These are phyloP conservation scores for Capsicum chinense DNA, from an alignment of 257 asterid genomes.

Conservation along the genomic window DNA sequence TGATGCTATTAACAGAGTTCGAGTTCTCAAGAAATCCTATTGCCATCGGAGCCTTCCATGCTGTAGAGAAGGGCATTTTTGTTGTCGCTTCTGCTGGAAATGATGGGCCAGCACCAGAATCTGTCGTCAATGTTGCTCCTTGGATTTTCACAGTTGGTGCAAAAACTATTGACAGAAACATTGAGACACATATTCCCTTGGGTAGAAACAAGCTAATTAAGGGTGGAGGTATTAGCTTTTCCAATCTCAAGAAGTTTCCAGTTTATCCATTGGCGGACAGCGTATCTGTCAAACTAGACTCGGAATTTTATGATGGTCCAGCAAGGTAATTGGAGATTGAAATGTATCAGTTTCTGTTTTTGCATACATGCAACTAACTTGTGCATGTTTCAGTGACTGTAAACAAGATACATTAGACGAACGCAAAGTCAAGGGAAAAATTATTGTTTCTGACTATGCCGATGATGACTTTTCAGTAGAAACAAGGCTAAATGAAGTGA, in stretches of 20 bases:
- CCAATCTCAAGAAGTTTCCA: conserved; percentile 48
- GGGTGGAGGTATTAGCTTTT: conserved; percentile 82
- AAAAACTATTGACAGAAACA: conserved; percentile 29
- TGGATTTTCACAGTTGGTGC: conserved; percentile 37
- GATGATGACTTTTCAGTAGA: not conserved
- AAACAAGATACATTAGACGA: conserved; percentile 51
- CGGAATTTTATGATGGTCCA: not conserved
- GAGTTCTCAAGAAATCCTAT: conserved; percentile 53
- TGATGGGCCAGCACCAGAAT: conserved; percentile 48
- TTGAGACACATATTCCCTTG: not conserved
- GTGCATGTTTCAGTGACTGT: conserved; percentile 52
- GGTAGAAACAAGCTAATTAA: not conserved
- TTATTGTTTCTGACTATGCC: conserved; percentile 53
- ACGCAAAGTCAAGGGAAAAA: conserved; percentile 61
- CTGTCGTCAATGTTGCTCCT: conserved; percentile 23
- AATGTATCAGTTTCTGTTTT: not conserved
- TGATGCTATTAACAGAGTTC: too few relatives aligned
- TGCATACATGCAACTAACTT: not conserved
- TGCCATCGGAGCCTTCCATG: conserved; percentile 78
- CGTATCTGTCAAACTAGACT: conserved; percentile 38
- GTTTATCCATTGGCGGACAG: conserved; percentile 63
- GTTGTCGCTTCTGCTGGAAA: conserved; percentile 77
- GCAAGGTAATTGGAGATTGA: conserved; percentile 45
- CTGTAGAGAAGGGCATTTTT: conserved; percentile 58
- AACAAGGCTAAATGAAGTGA: conserved; percentile 34